phyloP scores from a whole-genome alignment of 2,329 filamentous ascomycete genomes.

The Cladobotryum mycophilum region DNA sequence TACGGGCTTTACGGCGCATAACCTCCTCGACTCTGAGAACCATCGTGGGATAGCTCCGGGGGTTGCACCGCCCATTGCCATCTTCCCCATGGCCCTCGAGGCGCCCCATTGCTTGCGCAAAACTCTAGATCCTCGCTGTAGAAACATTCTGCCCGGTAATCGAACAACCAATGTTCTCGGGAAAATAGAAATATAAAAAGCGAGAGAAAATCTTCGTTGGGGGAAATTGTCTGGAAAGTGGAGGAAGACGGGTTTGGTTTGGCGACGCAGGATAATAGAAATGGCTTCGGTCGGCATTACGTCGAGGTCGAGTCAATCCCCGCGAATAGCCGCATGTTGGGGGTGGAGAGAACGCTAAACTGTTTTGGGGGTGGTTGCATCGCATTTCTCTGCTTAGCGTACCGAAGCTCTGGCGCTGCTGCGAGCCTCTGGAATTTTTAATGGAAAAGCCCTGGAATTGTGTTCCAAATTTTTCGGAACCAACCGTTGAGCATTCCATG shows the following conservation, averaged over 20 bases:
- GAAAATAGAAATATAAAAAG: too few relatives aligned
- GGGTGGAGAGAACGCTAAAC: slow-evolving; percentile 16
- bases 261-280: neutral
- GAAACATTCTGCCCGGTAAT: slow-evolving; percentile 41
- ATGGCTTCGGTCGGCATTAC: slow-evolving; percentile 32
- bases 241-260: too few relatives aligned
- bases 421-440: too few relatives aligned
- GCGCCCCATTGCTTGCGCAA: slow-evolving; percentile 46
- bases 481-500: neutral
- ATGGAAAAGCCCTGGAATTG: neutral
- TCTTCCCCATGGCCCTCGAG: slow-evolving; percentile 34
- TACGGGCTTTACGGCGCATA: slow-evolving; percentile 67
- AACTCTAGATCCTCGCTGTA: slow-evolving; percentile 44
- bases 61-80: slow-evolving; percentile 25
- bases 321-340: slow-evolving; percentile 35
- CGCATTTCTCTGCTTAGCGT: neutral
- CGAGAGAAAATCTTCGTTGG: too few relatives aligned
- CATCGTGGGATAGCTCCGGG: slow-evolving; percentile 32
- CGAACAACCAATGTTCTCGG: neutral
- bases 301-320: slow-evolving; percentile 22
- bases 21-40: slow-evolving; percentile 45
- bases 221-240: too few relatives aligned
- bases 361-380: neutral
- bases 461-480: neutral
- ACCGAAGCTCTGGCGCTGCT: neutral